These are phyloP conservation scores for Aspergillus incahuasiensis DNA, from an alignment of 495 filamentous ascomycete genomes.

Conservation along the genomic window DNA sequence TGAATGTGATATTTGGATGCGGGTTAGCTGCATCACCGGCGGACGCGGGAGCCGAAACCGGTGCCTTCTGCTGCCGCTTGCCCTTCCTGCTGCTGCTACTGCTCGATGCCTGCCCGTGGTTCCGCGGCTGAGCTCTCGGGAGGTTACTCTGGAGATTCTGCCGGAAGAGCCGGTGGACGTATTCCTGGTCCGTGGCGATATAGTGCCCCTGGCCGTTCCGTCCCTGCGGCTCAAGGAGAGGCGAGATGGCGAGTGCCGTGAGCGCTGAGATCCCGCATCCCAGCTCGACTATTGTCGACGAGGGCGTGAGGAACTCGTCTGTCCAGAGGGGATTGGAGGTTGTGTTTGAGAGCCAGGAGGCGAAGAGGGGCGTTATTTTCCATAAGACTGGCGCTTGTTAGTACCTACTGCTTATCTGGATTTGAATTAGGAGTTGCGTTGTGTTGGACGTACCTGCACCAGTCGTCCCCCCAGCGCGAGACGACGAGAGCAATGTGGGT, in stretches of 20 bases:
- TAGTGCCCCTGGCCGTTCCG: constrained; percentile 40
- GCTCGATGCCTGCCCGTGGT: too few relatives aligned
- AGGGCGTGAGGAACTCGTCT: constrained; percentile 45
- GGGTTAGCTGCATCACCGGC: neutral
- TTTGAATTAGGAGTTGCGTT: too few relatives aligned
- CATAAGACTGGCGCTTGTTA: constrained; percentile 57
- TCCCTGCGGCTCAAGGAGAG: constrained; percentile 35
- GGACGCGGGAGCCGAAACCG: too few relatives aligned
- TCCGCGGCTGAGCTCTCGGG: neutral
- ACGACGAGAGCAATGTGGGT: constrained; percentile 71
- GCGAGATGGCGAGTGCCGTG: constrained; percentile 60
- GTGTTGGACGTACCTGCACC: too few relatives aligned
- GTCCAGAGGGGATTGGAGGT: constrained; percentile 61
- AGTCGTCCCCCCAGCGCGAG: constrained; percentile 78
- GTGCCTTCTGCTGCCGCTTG: constrained; percentile 15
- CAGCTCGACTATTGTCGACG: constrained; percentile 69
- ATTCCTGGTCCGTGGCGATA: constrained; percentile 83
- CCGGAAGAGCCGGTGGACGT: constrained; percentile 68
- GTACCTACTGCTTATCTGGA: neutral
- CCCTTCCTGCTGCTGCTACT: constrained; percentile 8
- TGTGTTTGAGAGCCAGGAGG: constrained; percentile 65
- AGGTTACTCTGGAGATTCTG: constrained; percentile 70
- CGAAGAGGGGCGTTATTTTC: constrained; percentile 86
- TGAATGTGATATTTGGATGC: constrained; percentile 36
- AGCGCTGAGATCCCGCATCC: constrained; percentile 83